Evolutionary conservation across 2,329 filamentous ascomycete species (phyloP).

Genomic region (Rhexocercosporidium sp.): DNA sequence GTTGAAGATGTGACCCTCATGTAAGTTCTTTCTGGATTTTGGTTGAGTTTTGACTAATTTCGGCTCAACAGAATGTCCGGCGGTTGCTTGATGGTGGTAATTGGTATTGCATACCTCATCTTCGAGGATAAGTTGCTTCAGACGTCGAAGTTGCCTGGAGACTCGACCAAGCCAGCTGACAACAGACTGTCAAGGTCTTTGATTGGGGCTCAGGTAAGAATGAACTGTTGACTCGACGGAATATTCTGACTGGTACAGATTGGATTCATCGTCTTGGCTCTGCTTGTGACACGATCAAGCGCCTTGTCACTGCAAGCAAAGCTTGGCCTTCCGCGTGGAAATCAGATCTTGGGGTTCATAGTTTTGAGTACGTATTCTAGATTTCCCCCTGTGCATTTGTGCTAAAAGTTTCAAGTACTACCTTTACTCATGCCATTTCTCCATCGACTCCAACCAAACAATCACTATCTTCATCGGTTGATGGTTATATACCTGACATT

Average conservation of each 20-base stretch:
- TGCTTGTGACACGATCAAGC: conserved; percentile 86
- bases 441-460: conserved; percentile 81
- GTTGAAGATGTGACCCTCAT: conserved; percentile 77
- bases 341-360: conserved; percentile 84
- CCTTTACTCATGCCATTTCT: conserved; percentile 81
- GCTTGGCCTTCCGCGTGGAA: conserved; percentile 82
- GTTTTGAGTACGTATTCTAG: conserved; percentile 65
- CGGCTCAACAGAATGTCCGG: conserved; percentile 66
- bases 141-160: conserved; percentile 33
- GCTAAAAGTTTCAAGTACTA: conserved; percentile 53
- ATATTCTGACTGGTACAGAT: conserved; percentile 48
- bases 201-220: conserved; percentile 67
- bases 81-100: conserved; percentile 75
- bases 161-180: conserved; percentile 42
- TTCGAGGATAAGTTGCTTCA: conserved; percentile 66
- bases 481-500: conserved; percentile 91
- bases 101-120: conserved; percentile 78
- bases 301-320: conserved; percentile 85
- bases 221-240: neutral
- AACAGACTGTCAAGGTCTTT: conserved; percentile 61
- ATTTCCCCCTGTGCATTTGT: conserved; percentile 17
- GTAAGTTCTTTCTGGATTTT: conserved; percentile 52
- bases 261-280: conserved; percentile 79
- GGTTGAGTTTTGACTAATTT: conserved; percentile 23
- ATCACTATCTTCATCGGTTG: conserved; percentile 87